Evolutionary conservation across 164 flowering plant species (phyloP).

Genomic region (Platanus orientalis): DNA sequence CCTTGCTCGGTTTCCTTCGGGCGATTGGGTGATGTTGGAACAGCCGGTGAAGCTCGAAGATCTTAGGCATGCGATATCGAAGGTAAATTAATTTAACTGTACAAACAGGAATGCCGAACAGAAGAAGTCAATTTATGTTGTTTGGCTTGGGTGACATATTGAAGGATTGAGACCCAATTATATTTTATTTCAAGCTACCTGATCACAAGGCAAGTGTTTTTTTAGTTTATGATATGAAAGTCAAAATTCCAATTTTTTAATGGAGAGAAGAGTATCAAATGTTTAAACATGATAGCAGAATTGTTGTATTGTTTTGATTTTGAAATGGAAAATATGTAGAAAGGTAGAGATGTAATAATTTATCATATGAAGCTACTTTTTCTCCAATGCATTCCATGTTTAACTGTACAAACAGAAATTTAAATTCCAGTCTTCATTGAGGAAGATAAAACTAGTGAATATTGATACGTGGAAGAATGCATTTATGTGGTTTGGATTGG

Average conservation of each 20-base stretch:
- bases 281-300: background rate
- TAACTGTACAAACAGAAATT: too few species aligned
- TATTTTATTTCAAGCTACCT: background rate
- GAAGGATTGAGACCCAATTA: background rate
- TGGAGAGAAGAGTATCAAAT: background rate
- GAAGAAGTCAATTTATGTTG: too few species aligned
- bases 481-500: slow-evolving; percentile 2
- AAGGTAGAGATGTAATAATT: too few species aligned
- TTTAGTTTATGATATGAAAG: background rate
- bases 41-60: slow-evolving; percentile 62
- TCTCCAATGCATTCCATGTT: too few species aligned
- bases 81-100: slow-evolving; percentile 35
- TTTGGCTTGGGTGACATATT: slow-evolving; percentile 5
- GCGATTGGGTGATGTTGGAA: slow-evolving; percentile 80
- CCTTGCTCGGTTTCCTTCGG: slow-evolving; percentile 86
- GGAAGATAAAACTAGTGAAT: too few species aligned
- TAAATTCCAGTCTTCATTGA: too few species aligned
- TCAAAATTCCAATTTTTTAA: background rate
- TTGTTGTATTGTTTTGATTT: too few species aligned
- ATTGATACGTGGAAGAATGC: background rate
- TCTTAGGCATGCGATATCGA: slow-evolving; percentile 64
- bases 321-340: too few species aligned
- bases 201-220: background rate
- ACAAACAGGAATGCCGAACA: background rate
- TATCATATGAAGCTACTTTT: too few species aligned